A percentile compares a stretch with the other conserved stretches of the same genome.
phyloP scores from a whole-genome alignment of 805 yeast species.

The Candida chilensis region DNA sequence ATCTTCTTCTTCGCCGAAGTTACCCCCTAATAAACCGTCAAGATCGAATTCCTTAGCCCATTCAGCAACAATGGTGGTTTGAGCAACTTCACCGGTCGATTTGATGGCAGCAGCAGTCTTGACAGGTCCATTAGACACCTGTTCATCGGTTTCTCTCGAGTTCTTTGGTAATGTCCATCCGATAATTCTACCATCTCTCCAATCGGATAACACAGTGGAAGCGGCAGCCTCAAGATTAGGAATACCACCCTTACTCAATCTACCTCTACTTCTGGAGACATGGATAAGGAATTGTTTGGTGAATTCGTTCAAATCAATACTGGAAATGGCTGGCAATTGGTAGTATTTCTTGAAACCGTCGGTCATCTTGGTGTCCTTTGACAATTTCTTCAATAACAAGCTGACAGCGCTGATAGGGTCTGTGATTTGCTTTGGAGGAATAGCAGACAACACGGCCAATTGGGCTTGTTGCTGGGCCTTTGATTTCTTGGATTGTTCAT shows the following conservation, averaged over 20 bases:
- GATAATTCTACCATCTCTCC: conserved; percentile 92
- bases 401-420: conserved; percentile 84
- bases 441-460: conserved; percentile 76
- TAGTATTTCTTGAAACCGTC: conserved; percentile 67
- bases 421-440: conserved; percentile 76
- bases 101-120: too few species aligned
- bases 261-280: conserved; percentile 86
- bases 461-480: conserved; percentile 77
- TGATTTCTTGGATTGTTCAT: conserved; percentile 40
- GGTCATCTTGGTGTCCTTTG: conserved; percentile 70
- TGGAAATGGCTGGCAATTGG: conserved; percentile 72
- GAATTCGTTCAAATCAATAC: conserved; percentile 63
- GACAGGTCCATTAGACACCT: too few species aligned
- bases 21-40: conserved; percentile 61
- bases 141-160: conserved; percentile 37
- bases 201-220: conserved; percentile 72
- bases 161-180: conserved; percentile 80
- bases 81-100: too few species aligned
- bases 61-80: conserved; percentile 73
- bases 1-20: conserved; percentile 13
- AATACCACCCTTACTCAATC: conserved; percentile 87
- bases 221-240: conserved; percentile 89
- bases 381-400: conserved; percentile 63
- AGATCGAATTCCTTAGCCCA: conserved; percentile 96
- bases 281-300: conserved; percentile 84